These are phyloP conservation scores for Trichophyton rubrum DNA, from an alignment of 2,329 filamentous ascomycete genomes.

Conservation along the genomic window DNA sequence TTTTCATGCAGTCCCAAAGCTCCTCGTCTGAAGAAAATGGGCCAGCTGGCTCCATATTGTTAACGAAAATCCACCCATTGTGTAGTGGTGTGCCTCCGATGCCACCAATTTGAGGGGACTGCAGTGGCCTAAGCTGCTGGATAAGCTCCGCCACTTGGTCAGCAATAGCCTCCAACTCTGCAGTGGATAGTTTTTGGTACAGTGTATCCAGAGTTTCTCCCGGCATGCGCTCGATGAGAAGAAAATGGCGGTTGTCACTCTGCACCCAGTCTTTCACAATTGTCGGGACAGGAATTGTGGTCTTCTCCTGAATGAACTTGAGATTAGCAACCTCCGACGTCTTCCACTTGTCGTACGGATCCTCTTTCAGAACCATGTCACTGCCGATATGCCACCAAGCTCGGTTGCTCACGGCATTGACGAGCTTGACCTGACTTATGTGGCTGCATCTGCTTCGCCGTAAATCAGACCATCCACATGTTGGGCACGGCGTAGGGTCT, in stretches of 20 bases:
- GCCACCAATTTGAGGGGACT: not conserved
- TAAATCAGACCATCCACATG: not conserved
- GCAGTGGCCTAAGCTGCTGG: not conserved
- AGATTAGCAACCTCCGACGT: not conserved
- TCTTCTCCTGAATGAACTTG: not conserved
- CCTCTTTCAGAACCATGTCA: not conserved
- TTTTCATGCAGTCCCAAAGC: not conserved
- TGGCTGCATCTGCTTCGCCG: not conserved
- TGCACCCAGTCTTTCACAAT: not conserved
- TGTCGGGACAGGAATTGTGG: not conserved
- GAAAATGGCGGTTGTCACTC: not conserved
- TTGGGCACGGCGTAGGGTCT: not conserved
- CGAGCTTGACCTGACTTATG: not conserved
- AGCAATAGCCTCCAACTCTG: not conserved
- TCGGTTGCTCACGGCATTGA: not conserved
- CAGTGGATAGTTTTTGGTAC: not conserved
- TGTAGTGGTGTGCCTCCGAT: not conserved
- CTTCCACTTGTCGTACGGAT: not conserved
- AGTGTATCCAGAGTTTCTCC: not conserved
- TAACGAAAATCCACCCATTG: not conserved
- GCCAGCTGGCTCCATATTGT: not conserved
- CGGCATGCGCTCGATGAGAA: not conserved
- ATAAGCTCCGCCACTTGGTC: not conserved
- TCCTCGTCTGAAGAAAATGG: not conserved
- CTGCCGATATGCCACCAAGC: not conserved